Evolutionary conservation across 805 yeast species (phyloP).

Genomic region (Wickerhamiella sorbophila): DNA sequence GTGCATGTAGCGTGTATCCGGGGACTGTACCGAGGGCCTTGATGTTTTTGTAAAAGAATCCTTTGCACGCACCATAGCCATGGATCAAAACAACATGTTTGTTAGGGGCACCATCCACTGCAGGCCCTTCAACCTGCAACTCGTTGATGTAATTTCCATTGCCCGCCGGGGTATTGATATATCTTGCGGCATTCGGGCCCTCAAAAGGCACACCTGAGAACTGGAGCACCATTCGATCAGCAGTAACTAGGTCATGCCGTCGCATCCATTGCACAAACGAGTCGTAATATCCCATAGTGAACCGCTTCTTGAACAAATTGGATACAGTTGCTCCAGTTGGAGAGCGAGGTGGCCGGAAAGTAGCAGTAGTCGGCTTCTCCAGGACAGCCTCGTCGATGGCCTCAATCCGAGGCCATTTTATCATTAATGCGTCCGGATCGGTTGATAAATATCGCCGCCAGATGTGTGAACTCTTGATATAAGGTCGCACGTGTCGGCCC

Average conservation of each 20-base stretch:
- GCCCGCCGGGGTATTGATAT: constrained; percentile 27
- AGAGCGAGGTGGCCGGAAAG: constrained; percentile 21
- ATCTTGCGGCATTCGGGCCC: constrained; percentile 26
- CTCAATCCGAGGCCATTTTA: neutral
- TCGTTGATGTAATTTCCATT: constrained; percentile 53
- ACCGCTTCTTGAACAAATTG: constrained; percentile 18
- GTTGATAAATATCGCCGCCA: neutral
- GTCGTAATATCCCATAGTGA: constrained; percentile 27
- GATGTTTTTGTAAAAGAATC: constrained; percentile 63
- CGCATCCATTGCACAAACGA: constrained; percentile 33
- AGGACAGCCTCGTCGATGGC: neutral
- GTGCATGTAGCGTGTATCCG: constrained; percentile 64
- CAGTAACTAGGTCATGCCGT: constrained; percentile 23
- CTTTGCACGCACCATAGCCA: constrained; percentile 88
- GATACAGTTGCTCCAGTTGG: constrained; percentile 25
- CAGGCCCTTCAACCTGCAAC: constrained; percentile 34
- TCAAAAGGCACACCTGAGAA: constrained; percentile 37
- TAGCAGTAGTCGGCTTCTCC: neutral
- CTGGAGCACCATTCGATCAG: constrained; percentile 41
- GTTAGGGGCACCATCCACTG: constrained; percentile 18
- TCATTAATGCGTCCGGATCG: neutral
- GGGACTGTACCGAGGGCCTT: constrained; percentile 29
- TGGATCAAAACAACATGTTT: constrained; percentile 62
- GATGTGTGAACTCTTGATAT: too few species aligned
- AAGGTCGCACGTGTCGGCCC: too few species aligned